Evolutionary conservation across 345 rosid species (phyloP).

Genomic region (Mangifera indica): DNA sequence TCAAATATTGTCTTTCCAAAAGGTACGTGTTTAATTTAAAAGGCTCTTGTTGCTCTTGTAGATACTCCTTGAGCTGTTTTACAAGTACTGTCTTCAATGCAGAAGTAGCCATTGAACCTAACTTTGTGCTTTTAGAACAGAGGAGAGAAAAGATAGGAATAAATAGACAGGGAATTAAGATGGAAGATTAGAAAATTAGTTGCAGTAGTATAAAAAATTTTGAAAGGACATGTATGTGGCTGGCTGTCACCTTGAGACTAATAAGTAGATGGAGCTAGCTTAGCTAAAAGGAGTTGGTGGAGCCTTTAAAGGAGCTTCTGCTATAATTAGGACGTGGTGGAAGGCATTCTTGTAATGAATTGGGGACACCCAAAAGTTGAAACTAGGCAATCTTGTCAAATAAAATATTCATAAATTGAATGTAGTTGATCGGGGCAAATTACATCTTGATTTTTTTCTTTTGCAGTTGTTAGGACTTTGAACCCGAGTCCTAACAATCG

Average conservation of each 20-base stretch:
- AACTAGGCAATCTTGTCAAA: conserved; percentile 16
- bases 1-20: conserved; percentile 22
- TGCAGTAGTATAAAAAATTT: background rate
- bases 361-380: conserved; percentile 17
- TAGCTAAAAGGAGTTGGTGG: background rate
- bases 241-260: background rate
- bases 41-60: conserved; percentile 41
- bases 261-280: background rate
- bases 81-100: background rate
- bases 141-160: background rate
- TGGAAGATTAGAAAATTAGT: background rate
- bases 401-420: background rate
- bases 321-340: background rate
- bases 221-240: background rate
- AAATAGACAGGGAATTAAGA: background rate
- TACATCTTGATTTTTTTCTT: no score
- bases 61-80: conserved; percentile 38
- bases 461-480: no score
- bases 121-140: background rate
- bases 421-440: background rate
- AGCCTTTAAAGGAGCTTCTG: conserved; percentile 13
- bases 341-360: conserved; percentile 14
- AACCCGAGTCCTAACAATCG: no score
- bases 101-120: conserved; percentile 27
- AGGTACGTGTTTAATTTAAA: conserved; percentile 28